Base-by-base conservation (phyloP, 2,329 filamentous ascomycete species). In the Verticillium zaregamsianum region DNA sequence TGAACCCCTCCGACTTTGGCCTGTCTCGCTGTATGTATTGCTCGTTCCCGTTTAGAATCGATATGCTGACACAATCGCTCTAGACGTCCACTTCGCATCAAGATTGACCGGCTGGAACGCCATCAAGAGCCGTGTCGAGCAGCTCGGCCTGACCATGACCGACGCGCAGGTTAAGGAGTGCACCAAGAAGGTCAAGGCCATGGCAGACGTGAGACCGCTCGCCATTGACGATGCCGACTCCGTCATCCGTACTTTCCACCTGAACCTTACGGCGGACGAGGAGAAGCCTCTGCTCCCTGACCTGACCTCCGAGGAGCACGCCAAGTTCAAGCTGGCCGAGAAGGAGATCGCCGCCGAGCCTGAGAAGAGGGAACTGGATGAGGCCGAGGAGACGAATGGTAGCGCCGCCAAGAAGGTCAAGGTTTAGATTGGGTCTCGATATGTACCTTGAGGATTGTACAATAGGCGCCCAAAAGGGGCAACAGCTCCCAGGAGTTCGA, bases 41-140 rank as follows among this genome's bases (percentile, higher is more conserved):
- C 20, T 52, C 11, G 4, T 23, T 52, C n/a, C 9, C 9, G 2
- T 12, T 5, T 12, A 3, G 3, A 20, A 28, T n/a, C 3, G 45
- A n/a, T 28, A 9, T 12, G 5, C 45, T 52, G 20, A 52, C 45
- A 23, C 2, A 3, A 4, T 23, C 4, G 3, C 5, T 28, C 28
- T 20, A 77, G 95, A 96, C 72, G 90, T 96, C 63, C 90, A 94
- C 81, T 94, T 96, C 71, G 89, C 90, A 3, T 91, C 87, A 52
- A 83, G 93, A 65, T 76, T 96, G 69, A 96, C 92, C 5, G 93
- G 93, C 70, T 96, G 92, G 93, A 97, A 97, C 73, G 93, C 93
- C 55, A 92, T 97, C 83, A 97, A 97, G 86, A 90, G 87, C 61
- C 87, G 93, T 79, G 90, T 90, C 25, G 87, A 90, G 70, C 93